phyloP scores from a whole-genome alignment of 2,329 filamentous ascomycete genomes.

The Nannizziopsis arthrosporioides region DNA sequence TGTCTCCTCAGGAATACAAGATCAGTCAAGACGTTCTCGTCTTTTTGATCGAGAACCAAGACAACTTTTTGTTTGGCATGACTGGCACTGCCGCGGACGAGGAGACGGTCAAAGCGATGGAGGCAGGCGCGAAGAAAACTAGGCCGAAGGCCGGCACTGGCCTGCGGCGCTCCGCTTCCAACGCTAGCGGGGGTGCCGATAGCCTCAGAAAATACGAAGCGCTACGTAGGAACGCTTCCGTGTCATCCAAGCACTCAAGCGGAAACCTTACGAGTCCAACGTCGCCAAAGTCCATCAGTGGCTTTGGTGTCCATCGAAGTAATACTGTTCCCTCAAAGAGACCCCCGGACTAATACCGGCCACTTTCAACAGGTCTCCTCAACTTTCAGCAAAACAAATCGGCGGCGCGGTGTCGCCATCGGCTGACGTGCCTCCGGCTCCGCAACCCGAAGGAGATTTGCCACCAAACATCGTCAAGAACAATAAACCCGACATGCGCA shows the following conservation, averaged over 20 bases:
- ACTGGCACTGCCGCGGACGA: conserved; percentile 96
- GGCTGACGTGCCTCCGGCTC: conserved; percentile 16
- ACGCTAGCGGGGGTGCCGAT: conserved; percentile 76
- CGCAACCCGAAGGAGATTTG: conserved; percentile 23
- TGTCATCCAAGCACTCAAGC: conserved; percentile 76
- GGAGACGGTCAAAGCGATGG: conserved; percentile 53
- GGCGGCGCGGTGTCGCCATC: conserved; percentile 23
- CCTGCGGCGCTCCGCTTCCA: conserved; percentile 67
- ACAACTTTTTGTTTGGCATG: conserved; percentile 97
- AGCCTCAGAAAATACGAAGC: conserved; percentile 66
- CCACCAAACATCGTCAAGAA: conserved; percentile 15
- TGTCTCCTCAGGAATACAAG: conserved; percentile 87
- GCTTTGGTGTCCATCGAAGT: conserved; percentile 56
- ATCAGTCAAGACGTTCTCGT: conserved; percentile 95
- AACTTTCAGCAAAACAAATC: conserved; percentile 36
- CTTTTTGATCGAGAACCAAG: conserved; percentile 95
- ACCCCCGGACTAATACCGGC: conserved; percentile 33
- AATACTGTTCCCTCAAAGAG: conserved; percentile 86
- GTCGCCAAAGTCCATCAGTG: conserved; percentile 41
- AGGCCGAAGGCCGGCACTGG: conserved; percentile 32
- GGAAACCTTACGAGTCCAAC: conserved; percentile 55
- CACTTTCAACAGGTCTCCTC: conserved; percentile 8
- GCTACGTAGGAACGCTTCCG: conserved; percentile 75
- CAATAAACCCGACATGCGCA: conserved; percentile 4
- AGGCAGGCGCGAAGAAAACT: conserved; percentile 48